Percentiles rank a stretch among this genome's conserved stretches.
These are phyloP conservation scores for Vitellaria paradoxa DNA, from an alignment of 179 eudicot species.

Conservation along the genomic window DNA sequence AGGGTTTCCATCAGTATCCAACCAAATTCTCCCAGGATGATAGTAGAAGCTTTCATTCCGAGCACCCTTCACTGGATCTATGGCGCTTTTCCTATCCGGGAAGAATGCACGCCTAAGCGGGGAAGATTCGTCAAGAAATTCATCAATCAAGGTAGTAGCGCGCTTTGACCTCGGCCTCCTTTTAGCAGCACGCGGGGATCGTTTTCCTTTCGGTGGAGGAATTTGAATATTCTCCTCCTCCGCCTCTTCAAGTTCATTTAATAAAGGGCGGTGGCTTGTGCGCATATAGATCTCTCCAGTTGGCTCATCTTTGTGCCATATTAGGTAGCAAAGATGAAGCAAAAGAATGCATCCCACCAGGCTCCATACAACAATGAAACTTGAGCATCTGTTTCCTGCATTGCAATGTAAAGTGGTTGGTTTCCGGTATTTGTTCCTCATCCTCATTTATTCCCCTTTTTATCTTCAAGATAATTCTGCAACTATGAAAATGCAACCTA, in stretches of 20 bases:
- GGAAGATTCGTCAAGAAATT: conserved; percentile 88
- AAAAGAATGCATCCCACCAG: conserved; percentile 60
- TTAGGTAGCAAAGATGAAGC: conserved; percentile 57
- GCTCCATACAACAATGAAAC: conserved; percentile 48
- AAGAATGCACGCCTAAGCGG: conserved; percentile 79
- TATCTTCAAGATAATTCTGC: conserved; percentile 58
- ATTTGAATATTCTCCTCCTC: conserved; percentile 80
- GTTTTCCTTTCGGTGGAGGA: conserved; percentile 80
- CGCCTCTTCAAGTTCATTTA: conserved; percentile 61
- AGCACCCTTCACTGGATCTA: conserved; percentile 58
- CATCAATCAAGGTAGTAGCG: conserved; percentile 70
- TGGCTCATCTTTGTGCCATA: conserved; percentile 28
- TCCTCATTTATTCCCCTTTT: conserved; percentile 58
- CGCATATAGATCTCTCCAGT: conserved; percentile 21
- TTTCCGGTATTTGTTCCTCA: conserved; percentile 89
- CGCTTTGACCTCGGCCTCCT: conserved; percentile 52
- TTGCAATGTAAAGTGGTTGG: conserved; percentile 78
- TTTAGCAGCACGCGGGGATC: conserved; percentile 90
- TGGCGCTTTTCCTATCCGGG: conserved; percentile 61
- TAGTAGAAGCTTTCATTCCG: conserved; percentile 64
- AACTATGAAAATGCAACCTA: conserved; percentile 63
- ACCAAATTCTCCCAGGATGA: conserved; percentile 90
- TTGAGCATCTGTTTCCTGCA: conserved; percentile 81
- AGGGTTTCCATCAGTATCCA: conserved; percentile 93
- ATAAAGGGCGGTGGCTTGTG: conserved; percentile 26